These are phyloP conservation scores for Phoenix dactylifera DNA, from an alignment of 176 grass and related monocot species.

Conservation along the genomic window DNA sequence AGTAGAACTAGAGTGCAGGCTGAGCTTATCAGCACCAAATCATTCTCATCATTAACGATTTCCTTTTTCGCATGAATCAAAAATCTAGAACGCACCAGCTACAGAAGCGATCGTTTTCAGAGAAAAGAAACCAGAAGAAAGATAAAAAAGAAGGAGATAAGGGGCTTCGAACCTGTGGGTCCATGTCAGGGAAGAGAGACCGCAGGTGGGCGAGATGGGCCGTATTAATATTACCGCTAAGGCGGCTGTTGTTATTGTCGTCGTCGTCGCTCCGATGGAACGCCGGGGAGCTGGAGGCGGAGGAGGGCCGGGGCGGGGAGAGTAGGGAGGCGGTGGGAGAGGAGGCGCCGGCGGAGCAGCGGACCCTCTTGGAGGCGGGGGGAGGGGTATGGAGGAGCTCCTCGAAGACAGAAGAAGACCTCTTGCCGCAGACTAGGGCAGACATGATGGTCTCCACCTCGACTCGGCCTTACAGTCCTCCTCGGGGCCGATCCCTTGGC, in stretches of 20 bases:
- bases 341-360: conserved; percentile 38
- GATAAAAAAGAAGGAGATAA: background rate
- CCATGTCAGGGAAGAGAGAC: conserved; percentile 59
- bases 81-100: background rate
- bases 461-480: conserved; percentile 16
- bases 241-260: too few relatives aligned
- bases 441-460: conserved; percentile 57
- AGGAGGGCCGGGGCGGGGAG: background rate
- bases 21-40: too few relatives aligned
- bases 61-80: too few relatives aligned
- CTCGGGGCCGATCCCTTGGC: conserved; percentile 1
- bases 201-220: conserved; percentile 38
- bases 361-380: conserved; percentile 52
- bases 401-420: conserved; percentile 96
- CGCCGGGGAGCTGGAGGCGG: background rate
- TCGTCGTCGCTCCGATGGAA: conserved; percentile 21
- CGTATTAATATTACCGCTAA: background rate
- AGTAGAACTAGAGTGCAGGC: too few relatives aligned
- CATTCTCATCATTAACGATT: too few relatives aligned
- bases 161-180: conserved; percentile 47
- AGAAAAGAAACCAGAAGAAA: background rate
- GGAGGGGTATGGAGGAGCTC: conserved; percentile 52
- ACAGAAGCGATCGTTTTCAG: background rate
- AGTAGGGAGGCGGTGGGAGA: conserved; percentile 10
- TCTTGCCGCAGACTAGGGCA: conserved; percentile 98